These are phyloP conservation scores for Aspergillus transmontanensis DNA, from an alignment of 2,329 filamentous ascomycete genomes.

Conservation along the genomic window DNA sequence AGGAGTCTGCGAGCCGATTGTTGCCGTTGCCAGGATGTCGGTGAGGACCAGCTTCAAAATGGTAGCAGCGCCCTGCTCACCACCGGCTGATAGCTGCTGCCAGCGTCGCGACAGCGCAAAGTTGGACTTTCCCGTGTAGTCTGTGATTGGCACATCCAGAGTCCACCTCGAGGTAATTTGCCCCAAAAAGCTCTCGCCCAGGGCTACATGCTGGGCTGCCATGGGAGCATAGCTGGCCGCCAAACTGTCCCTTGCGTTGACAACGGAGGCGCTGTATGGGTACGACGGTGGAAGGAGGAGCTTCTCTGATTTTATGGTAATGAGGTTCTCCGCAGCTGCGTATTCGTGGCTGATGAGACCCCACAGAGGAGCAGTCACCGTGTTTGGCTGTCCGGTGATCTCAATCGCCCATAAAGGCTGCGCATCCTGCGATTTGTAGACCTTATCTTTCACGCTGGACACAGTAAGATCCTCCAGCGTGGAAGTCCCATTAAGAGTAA, in stretches of 20 bases:
- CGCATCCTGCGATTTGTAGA: slow-evolving; percentile 33
- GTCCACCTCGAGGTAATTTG: slow-evolving; percentile 26
- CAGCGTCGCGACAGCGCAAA: slow-evolving; percentile 47
- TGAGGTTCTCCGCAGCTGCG: slow-evolving; percentile 25
- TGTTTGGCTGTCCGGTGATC: slow-evolving; percentile 24
- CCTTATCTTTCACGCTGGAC: slow-evolving; percentile 38
- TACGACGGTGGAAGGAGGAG: slow-evolving; percentile 36
- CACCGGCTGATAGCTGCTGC: slow-evolving; percentile 38
- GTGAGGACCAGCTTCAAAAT: slow-evolving; percentile 52
- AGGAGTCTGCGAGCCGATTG: slow-evolving; percentile 37
- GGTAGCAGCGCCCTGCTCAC: slow-evolving; percentile 26
- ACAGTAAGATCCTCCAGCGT: slow-evolving; percentile 40
- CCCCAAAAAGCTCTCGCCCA: slow-evolving; percentile 36
- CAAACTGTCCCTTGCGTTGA: neutral
- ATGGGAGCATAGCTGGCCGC: slow-evolving; percentile 14
- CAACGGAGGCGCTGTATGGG: neutral
- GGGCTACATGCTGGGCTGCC: slow-evolving; percentile 30
- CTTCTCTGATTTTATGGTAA: slow-evolving; percentile 36
- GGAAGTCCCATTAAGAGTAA: slow-evolving; percentile 46
- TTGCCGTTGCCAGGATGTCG: slow-evolving; percentile 46
- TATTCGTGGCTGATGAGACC: slow-evolving; percentile 40
- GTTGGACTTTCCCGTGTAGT: slow-evolving; percentile 41
- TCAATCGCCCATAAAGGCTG: slow-evolving; percentile 45
- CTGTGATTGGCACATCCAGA: slow-evolving; percentile 11
- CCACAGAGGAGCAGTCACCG: slow-evolving; percentile 41